Evolutionary conservation across 805 yeast genomes (phyloP).

Genomic region (Wickerhamomyces bovis): DNA sequence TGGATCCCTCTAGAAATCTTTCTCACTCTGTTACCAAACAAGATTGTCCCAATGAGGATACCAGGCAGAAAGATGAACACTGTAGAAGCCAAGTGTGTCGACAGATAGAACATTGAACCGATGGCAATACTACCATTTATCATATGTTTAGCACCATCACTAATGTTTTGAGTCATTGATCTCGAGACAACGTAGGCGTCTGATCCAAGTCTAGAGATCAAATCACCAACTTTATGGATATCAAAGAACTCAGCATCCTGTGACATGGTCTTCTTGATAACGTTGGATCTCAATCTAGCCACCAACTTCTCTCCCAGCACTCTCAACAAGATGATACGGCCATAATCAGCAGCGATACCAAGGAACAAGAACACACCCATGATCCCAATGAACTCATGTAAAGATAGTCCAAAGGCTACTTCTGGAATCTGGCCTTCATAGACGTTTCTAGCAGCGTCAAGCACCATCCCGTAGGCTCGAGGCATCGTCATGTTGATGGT

Average conservation of each 20-base stretch:
- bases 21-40: conserved; percentile 80
- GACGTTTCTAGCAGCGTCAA: conserved; percentile 41
- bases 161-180: conserved; percentile 82
- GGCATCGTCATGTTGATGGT: conserved; percentile 48
- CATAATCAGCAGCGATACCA: conserved; percentile 71
- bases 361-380: conserved; percentile 37
- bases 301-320: conserved; percentile 83
- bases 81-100: conserved; percentile 72
- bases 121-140: conserved; percentile 82
- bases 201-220: conserved; percentile 81
- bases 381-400: conserved; percentile 53
- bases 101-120: conserved; percentile 85
- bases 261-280: conserved; percentile 69
- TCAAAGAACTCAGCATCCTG: conserved; percentile 95
- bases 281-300: conserved; percentile 71
- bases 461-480: conserved; percentile 47
- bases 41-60: conserved; percentile 64
- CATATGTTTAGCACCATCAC: conserved; percentile 83
- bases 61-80: conserved; percentile 81
- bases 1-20: conserved; percentile 72
- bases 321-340: conserved; percentile 63
- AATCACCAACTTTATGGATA: conserved; percentile 89
- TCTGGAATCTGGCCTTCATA: conserved; percentile 27
- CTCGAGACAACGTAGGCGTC: conserved; percentile 88
- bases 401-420: conserved; percentile 46